Evolutionary conservation across 73 alveolate genomes (phyloP).

Genomic region (Paramecium biaurelia): DNA sequence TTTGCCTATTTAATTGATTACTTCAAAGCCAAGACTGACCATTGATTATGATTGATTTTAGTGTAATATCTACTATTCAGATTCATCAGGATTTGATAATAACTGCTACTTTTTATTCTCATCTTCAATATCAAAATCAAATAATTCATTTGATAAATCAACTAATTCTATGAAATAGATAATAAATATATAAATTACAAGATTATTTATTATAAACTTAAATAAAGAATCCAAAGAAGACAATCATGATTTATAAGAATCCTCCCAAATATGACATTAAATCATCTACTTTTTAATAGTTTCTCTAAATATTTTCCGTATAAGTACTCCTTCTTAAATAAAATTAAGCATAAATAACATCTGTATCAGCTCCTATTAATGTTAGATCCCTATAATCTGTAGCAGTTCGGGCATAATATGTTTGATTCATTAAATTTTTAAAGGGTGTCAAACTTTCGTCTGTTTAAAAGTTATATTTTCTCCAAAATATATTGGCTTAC

Average conservation of each 20-base stretch:
- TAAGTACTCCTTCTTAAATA: background rate
- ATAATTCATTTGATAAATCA: background rate
- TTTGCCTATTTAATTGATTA: background rate
- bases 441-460: slow-evolving; percentile 11
- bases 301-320: background rate
- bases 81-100: background rate
- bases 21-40: background rate
- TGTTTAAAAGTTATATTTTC: background rate
- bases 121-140: background rate
- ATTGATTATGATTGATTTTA: background rate
- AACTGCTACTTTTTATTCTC: background rate
- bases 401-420: background rate
- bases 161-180: background rate
- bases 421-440: background rate
- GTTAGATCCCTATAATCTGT: slow-evolving; percentile 26
- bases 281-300: slow-evolving; percentile 7
- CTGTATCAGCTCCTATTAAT: background rate
- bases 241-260: slow-evolving; percentile 7
- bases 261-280: slow-evolving; percentile 40
- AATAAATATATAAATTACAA: background rate
- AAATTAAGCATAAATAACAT: background rate
- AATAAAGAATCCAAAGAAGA: slow-evolving; percentile 39
- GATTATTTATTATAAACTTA: background rate
- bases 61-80: background rate
- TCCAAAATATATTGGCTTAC: background rate